These are phyloP conservation scores for Cytospora schulzeri DNA, from an alignment of 2,329 filamentous ascomycete genomes.

Conservation along the genomic window DNA sequence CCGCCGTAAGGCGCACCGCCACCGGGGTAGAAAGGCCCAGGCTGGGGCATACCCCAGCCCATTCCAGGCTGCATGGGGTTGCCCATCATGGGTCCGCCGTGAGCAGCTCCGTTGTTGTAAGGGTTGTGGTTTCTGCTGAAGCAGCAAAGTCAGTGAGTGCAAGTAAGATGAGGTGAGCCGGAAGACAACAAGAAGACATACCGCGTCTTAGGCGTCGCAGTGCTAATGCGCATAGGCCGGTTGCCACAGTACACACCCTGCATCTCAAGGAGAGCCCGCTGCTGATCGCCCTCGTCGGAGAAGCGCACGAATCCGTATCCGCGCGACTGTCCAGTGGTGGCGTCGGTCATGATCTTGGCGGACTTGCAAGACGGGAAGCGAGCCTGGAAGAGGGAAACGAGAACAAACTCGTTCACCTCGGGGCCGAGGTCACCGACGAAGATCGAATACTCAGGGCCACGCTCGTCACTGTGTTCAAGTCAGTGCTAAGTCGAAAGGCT, in stretches of 20 bases:
- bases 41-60: constrained; percentile 41
- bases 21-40: constrained; percentile 29
- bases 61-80: constrained; percentile 47
- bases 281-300: constrained; percentile 92
- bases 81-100: constrained; percentile 42
- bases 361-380: constrained; percentile 98
- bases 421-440: constrained; percentile 97
- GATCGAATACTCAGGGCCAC: constrained; percentile 93
- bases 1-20: constrained; percentile 42
- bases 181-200: constrained; percentile 36
- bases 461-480: constrained; percentile 72
- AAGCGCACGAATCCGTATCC: constrained; percentile 98
- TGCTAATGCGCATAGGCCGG: constrained; percentile 97
- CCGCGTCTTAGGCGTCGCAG: constrained; percentile 94
- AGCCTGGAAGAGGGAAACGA: constrained; percentile 95
- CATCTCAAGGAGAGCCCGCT: constrained; percentile 95
- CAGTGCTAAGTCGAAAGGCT: not conserved
- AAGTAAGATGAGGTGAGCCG: not conserved
- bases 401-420: constrained; percentile 97
- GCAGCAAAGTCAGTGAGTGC: not conserved
- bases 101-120: constrained; percentile 40
- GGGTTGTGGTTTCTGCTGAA: constrained; percentile 41
- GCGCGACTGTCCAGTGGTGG: constrained; percentile 94
- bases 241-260: constrained; percentile 99
- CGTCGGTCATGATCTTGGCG: constrained; percentile 99